phyloP scores from a whole-genome alignment of 306 rosid genomes.

The Hylodesmum podocarpum region DNA sequence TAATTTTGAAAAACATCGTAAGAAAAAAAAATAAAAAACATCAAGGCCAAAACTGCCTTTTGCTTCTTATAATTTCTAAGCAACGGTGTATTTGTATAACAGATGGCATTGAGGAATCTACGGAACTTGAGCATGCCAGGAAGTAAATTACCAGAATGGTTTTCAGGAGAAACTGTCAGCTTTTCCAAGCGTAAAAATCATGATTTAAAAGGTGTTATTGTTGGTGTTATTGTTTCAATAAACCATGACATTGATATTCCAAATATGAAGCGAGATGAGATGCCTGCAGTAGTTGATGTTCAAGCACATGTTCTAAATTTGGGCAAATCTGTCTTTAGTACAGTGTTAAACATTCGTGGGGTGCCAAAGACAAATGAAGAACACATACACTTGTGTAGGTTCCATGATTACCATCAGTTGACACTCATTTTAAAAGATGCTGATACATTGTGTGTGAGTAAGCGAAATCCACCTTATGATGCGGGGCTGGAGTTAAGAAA shows the following conservation, averaged over 20 bases:
- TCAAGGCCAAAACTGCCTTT: background rate
- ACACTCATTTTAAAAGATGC: slow-evolving; percentile 46
- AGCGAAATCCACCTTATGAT: background rate
- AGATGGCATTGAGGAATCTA: slow-evolving; percentile 46
- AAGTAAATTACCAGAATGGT: slow-evolving; percentile 57
- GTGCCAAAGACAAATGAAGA: slow-evolving; percentile 46
- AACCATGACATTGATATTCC: too few species aligned
- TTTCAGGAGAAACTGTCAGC: slow-evolving; percentile 36
- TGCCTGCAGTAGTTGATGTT: slow-evolving; percentile 33
- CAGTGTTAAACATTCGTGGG: slow-evolving; percentile 34
- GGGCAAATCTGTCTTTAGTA: slow-evolving; percentile 30
- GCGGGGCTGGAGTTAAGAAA: slow-evolving; percentile 15
- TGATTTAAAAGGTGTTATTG: slow-evolving; percentile 33
- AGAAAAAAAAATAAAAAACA: too few species aligned
- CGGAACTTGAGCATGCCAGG: slow-evolving; percentile 52
- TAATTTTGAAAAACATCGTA: too few species aligned
- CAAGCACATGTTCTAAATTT: slow-evolving; percentile 39
- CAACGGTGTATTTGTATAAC: too few species aligned
- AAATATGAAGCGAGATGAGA: too few species aligned
- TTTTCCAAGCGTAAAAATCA: slow-evolving; percentile 40
- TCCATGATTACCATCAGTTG: too few species aligned
- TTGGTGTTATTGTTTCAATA: slow-evolving; percentile 49
- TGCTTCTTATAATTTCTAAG: background rate
- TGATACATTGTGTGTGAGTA: slow-evolving; percentile 27
- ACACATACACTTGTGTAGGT: slow-evolving; percentile 47